phyloP scores from a whole-genome alignment of 352 stramenopile genomes.

The Pythium periplocum region DNA sequence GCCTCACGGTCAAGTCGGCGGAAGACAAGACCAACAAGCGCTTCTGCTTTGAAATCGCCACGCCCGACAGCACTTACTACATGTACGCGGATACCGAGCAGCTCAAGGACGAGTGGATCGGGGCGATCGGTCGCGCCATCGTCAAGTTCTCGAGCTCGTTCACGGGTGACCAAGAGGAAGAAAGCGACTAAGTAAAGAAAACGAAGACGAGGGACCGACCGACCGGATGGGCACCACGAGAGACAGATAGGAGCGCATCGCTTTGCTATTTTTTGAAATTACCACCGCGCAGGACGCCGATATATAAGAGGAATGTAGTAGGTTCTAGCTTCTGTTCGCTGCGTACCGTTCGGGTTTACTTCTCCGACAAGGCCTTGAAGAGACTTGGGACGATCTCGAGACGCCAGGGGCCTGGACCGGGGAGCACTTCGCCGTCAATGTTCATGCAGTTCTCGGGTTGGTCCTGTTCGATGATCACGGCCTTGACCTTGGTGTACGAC shows the following conservation, averaged over 20 bases:
- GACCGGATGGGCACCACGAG: no score
- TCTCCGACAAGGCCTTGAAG: slow-evolving; percentile 84
- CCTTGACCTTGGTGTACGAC: slow-evolving; percentile 80
- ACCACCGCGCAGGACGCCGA: no score
- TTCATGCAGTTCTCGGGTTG: slow-evolving; percentile 66
- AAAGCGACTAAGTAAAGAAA: slow-evolving; percentile 1
- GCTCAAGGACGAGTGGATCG: slow-evolving; percentile 92
- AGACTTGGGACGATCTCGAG: slow-evolving; percentile 84
- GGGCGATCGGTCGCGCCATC: slow-evolving; percentile 95
- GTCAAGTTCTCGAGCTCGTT: slow-evolving; percentile 97
- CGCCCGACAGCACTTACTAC: slow-evolving; percentile 86
- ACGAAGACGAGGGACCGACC: background rate
- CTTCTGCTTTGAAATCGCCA: slow-evolving; percentile 89
- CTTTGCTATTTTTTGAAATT: no score
- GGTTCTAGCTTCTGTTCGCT: no score
- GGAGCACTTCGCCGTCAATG: slow-evolving; percentile 76
- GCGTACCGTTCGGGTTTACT: slow-evolving; percentile 25
- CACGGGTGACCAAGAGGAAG: slow-evolving; percentile 85
- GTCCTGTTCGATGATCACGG: slow-evolving; percentile 62
- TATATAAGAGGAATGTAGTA: no score
- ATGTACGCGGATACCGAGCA: slow-evolving; percentile 91
- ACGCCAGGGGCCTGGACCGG: slow-evolving; percentile 55
- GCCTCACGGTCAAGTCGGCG: slow-evolving; percentile 87
- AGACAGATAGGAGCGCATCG: no score
- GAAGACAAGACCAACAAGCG: slow-evolving; percentile 91